Conservation (phyloP, 2,329 filamentous ascomycete species). For the Podosphaera xanthii region DNA sequence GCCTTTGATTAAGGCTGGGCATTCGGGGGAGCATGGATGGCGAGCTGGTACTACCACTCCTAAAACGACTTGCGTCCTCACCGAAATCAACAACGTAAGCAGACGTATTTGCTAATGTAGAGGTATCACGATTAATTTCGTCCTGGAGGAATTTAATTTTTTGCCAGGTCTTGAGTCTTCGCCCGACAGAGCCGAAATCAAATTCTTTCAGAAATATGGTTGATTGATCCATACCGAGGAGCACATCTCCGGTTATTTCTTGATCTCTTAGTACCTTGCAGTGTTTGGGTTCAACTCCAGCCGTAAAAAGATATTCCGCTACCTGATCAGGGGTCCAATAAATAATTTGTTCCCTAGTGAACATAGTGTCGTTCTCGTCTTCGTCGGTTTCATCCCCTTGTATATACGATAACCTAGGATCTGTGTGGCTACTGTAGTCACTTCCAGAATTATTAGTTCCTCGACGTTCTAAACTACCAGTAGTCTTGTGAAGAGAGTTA, state of each 20-base stretch:
- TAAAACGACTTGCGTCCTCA: slow-evolving; percentile 25
- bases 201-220: slow-evolving; percentile 92
- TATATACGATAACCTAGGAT: slow-evolving; percentile 68
- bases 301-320: slow-evolving; percentile 67
- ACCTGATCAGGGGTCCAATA: slow-evolving; percentile 63
- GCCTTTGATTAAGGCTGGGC: slow-evolving; percentile 12
- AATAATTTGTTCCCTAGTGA: slow-evolving; percentile 52
- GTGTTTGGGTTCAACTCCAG: slow-evolving; percentile 68
- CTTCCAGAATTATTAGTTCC: slow-evolving; percentile 56
- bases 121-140: slow-evolving; percentile 40
- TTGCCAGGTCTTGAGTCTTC: slow-evolving; percentile 83
- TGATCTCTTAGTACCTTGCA: slow-evolving; percentile 91
- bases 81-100: slow-evolving; percentile 35
- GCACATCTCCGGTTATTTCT: slow-evolving; percentile 82
- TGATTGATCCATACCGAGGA: slow-evolving; percentile 85
- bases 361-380: slow-evolving; percentile 59
- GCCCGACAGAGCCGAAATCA: slow-evolving; percentile 73
- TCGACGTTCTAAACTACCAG: slow-evolving; percentile 25
- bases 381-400: slow-evolving; percentile 89
- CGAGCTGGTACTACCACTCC: slow-evolving; percentile 19
- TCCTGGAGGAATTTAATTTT: slow-evolving; percentile 84
- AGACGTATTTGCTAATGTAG: slow-evolving; percentile 28
- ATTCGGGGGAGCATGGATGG: slow-evolving; percentile 12
- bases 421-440: slow-evolving; percentile 65
- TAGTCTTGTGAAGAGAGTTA: slow-evolving; percentile 23